Percentiles rank a stretch among this genome's conserved stretches.
These are phyloP conservation scores for Clonostachys sp. DNA, from an alignment of 2,329 filamentous ascomycete genomes.

Conservation along the genomic window DNA sequence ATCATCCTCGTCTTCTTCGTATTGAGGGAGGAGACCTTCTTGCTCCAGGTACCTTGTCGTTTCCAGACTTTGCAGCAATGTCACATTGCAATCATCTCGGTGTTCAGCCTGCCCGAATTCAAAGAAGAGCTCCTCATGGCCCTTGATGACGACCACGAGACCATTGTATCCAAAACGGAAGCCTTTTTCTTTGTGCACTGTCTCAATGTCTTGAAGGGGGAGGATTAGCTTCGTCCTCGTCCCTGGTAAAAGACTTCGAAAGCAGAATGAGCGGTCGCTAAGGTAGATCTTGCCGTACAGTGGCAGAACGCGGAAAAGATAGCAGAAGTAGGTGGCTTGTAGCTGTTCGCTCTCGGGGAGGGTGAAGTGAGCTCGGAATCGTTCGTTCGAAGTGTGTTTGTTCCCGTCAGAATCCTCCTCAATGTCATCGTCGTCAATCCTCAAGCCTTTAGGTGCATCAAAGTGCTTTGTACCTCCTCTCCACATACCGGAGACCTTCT, in stretches of 20 bases:
- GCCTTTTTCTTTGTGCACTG: slow-evolving; percentile 89
- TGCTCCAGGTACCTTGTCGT: slow-evolving; percentile 66
- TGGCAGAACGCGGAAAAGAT: slow-evolving; percentile 82
- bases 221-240: slow-evolving; percentile 90
- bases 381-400: slow-evolving; percentile 63
- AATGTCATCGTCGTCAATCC: slow-evolving; percentile 49
- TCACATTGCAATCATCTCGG: slow-evolving; percentile 85
- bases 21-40: slow-evolving; percentile 60
- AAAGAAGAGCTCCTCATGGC: slow-evolving; percentile 94
- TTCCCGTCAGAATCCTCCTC: slow-evolving; percentile 60
- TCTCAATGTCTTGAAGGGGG: slow-evolving; percentile 87
- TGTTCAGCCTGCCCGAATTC: slow-evolving; percentile 76
- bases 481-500: slow-evolving; percentile 97
- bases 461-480: slow-evolving; percentile 89
- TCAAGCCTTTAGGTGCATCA: slow-evolving; percentile 51
- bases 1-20: slow-evolving; percentile 66
- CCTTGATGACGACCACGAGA: slow-evolving; percentile 86
- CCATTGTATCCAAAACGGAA: slow-evolving; percentile 90
- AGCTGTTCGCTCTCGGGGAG: slow-evolving; percentile 80
- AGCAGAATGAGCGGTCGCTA: slow-evolving; percentile 83
- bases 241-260: slow-evolving; percentile 83
- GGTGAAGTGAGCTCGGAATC: slow-evolving; percentile 87
- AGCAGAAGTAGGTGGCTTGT: slow-evolving; percentile 87
- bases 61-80: slow-evolving; percentile 72
- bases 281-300: slow-evolving; percentile 97